These are phyloP conservation scores for Xerocomellus intermedius DNA, from an alignment of 768 basidiomycete species.

Conservation along the genomic window DNA sequence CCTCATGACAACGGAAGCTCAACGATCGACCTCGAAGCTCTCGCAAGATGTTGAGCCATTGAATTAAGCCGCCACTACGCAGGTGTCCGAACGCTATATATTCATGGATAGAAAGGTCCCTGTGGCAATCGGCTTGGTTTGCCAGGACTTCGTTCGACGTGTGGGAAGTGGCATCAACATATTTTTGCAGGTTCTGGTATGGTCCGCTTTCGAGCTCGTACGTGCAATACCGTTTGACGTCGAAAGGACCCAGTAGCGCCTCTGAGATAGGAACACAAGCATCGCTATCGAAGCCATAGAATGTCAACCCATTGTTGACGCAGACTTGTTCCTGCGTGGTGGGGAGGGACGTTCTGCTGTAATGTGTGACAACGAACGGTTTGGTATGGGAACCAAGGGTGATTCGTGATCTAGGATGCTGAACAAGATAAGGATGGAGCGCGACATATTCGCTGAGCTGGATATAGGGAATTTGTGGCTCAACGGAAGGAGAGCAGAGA, in stretches of 20 bases:
- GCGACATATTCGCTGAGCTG: conserved; percentile 11
- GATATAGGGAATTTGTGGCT: conserved; percentile 8
- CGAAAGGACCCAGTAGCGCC: conserved; percentile 6
- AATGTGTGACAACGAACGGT: conserved; percentile 16
- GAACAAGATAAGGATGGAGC: conserved; percentile 8
- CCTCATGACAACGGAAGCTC: conserved; percentile 38
- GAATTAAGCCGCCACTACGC: conserved; percentile 43
- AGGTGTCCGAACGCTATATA: conserved; percentile 44
- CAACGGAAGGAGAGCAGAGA: conserved; percentile 25
- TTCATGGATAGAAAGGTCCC: conserved; percentile 44
- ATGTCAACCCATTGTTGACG: conserved; percentile 36
- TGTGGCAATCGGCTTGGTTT: conserved; percentile 40
- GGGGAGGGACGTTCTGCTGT: conserved; percentile 15
- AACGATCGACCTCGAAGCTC: conserved; percentile 41
- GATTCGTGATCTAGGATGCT: conserved; percentile 19
- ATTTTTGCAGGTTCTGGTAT: conserved; percentile 39
- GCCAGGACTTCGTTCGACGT: conserved; percentile 45
- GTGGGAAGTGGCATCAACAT: conserved; percentile 36
- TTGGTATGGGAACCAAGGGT: conserved; percentile 24
- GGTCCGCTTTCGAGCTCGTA: conserved; percentile 30
- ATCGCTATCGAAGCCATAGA: conserved; percentile 29
- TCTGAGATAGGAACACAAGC: conserved; percentile 11
- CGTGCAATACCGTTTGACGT: conserved; percentile 29
- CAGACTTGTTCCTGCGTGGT: conserved; percentile 14
- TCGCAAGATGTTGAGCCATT: conserved; percentile 52